Evolutionary conservation across 2,329 filamentous ascomycete species (phyloP), one percentile per base, ranked within the genome.

Genomic region (Nemania bipapillata): DNA sequence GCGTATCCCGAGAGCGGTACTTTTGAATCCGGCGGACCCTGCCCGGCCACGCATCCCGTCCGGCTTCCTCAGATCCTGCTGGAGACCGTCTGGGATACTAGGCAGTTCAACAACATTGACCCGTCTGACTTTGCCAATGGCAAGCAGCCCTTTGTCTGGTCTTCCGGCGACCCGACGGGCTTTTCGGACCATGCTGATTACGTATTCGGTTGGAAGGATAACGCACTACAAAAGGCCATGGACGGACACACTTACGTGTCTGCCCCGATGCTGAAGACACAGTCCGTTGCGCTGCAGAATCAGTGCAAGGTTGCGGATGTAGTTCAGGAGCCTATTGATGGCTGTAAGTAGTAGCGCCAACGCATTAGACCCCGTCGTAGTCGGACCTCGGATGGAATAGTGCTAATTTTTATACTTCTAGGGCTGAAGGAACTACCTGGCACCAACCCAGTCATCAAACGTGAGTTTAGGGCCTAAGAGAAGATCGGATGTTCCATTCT

Each of bases 11-110:
- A 76, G 76, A 75, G 40, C 50, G 81, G 79, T 4, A 82, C 78
- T 47, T 82, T 80, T 73, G 80, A 75, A 76, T 79, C 81, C 9
- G 83, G 86, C 72, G 82, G 82, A 0, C 75, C 77, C 17, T 84
- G 82, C 70, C 82, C 82, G 1, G 74, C 78, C 0, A 78, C 77
- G 0, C 80, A 82, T 68, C 81, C 81, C 0, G 80, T 83, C n/a
- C 70, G 76, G 61, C 71, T 83, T 12, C 81, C 82, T 9, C 82
- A 84, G 73, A 68, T 83, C 42, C 76, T 84, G 75, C 81, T 82
- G 9, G 82, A 84, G 75, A 80, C 74, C 2, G 68, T 77, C 17
- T 77, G 75, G 75, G 75, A 77, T 24, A 77, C 75, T 0, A 42
- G 63, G 11, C 60, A 55, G 17, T 76, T 77, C 70, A 76, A 77